Percentiles rank a stretch among this genome's conserved stretches.
Evolutionary conservation across 768 basidiomycete genomes (phyloP).

Genomic region (Pleurotus citrinopileatus): DNA sequence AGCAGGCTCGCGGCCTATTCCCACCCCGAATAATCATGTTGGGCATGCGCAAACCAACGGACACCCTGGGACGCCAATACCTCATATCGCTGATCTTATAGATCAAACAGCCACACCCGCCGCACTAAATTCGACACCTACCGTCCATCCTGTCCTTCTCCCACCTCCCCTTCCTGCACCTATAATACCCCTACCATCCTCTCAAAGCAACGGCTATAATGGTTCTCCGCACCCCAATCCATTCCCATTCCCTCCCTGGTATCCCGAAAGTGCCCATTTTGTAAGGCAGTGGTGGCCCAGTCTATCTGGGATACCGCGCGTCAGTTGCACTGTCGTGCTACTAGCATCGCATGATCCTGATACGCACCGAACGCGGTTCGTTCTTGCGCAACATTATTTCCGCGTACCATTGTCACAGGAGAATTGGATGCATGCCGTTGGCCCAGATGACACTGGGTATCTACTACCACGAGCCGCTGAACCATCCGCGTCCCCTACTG

Average conservation of each 20-base stretch:
- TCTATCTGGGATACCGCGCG: conserved; percentile 55
- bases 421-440: conserved; percentile 22
- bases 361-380: conserved; percentile 58
- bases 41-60: neutral
- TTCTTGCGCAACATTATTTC: conserved; percentile 76
- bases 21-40: neutral
- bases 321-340: conserved; percentile 72
- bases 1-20: neutral
- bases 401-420: conserved; percentile 52
- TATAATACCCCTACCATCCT: neutral
- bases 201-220: neutral
- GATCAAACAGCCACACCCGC: neutral
- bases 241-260: conserved; percentile 66
- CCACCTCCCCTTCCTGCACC: too few relatives aligned
- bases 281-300: conserved; percentile 83
- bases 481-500: neutral
- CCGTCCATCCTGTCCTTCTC: too few relatives aligned
- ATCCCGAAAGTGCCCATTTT: conserved; percentile 72
- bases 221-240: conserved; percentile 32
- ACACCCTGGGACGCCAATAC: conserved; percentile 6
- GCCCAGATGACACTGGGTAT: neutral
- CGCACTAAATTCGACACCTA: too few relatives aligned
- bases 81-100: neutral
- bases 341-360: conserved; percentile 60
- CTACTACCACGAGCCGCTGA: neutral